These are phyloP conservation scores for Astrocystis sublimbata DNA, from an alignment of 495 filamentous ascomycete species.

Conservation along the genomic window DNA sequence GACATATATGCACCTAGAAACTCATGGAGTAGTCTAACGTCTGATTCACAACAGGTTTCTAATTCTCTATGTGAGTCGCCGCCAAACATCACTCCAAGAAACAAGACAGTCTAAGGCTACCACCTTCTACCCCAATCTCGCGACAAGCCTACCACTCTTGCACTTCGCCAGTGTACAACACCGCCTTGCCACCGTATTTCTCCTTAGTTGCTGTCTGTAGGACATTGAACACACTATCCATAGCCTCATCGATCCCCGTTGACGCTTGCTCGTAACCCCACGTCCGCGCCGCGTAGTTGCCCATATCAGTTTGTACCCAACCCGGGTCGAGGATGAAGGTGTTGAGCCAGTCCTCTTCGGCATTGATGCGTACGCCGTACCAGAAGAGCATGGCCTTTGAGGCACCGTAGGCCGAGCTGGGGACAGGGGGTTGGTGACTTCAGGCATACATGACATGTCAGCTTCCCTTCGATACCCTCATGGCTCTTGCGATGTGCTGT, in stretches of 20 bases:
- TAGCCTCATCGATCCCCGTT: conserved; percentile 37
- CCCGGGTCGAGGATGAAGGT: conserved; percentile 31
- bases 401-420: conserved; percentile 45
- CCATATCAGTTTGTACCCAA: conserved; percentile 49
- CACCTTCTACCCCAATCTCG: not conserved
- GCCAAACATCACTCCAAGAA: not conserved
- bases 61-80: not conserved
- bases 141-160: conserved; percentile 6
- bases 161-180: conserved; percentile 26
- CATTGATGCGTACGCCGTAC: conserved; percentile 41
- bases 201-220: conserved; percentile 40
- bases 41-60: not conserved
- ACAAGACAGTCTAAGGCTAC: not conserved
- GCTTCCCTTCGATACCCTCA: not conserved
- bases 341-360: conserved; percentile 42
- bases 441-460: not conserved
- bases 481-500: not conserved
- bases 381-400: conserved; percentile 45
- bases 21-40: not conserved
- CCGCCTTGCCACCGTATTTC: conserved; percentile 40
- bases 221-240: conserved; percentile 39
- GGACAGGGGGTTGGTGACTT: conserved; percentile 27
- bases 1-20: not conserved
- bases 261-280: conserved; percentile 40
- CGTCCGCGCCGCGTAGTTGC: conserved; percentile 39